A percentile compares a stretch with the other conserved stretches of the same genome.
These are phyloP conservation scores for Triticum urartu DNA, from an alignment of 176 grass and related monocot species.

Conservation along the genomic window DNA sequence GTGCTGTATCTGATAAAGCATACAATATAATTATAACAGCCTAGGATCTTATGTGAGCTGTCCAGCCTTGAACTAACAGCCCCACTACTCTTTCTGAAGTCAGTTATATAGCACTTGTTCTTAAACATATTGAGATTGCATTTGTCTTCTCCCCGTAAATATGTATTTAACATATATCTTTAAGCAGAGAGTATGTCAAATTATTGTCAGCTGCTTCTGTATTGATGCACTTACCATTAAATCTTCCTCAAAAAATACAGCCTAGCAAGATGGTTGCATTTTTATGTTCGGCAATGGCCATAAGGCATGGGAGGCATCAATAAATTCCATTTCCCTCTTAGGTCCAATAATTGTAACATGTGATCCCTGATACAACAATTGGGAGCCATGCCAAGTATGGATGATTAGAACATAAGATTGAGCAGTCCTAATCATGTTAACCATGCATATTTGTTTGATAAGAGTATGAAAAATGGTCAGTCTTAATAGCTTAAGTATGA, in stretches of 20 bases:
- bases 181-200: neutral
- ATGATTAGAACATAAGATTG: neutral
- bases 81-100: neutral
- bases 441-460: constrained; percentile 17
- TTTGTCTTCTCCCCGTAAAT: constrained; percentile 14
- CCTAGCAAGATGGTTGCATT: neutral
- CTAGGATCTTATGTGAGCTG: neutral
- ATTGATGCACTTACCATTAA: neutral
- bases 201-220: neutral
- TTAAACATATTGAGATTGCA: neutral
- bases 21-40: constrained; percentile 2
- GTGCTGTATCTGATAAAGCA: neutral
- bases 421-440: neutral
- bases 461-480: neutral
- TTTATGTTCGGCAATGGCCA: neutral
- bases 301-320: constrained; percentile 12
- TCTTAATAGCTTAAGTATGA: neutral
- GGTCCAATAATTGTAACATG: neutral
- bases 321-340: neutral
- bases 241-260: neutral
- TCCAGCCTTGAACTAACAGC: neutral
- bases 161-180: neutral
- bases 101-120: constrained; percentile 6
- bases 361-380: neutral
- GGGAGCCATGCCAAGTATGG: neutral